A percentile compares a stretch with the other conserved stretches of the same genome.
These are phyloP conservation scores for Sinapis alba DNA, from an alignment of 441 rosid species.

Conservation along the genomic window DNA sequence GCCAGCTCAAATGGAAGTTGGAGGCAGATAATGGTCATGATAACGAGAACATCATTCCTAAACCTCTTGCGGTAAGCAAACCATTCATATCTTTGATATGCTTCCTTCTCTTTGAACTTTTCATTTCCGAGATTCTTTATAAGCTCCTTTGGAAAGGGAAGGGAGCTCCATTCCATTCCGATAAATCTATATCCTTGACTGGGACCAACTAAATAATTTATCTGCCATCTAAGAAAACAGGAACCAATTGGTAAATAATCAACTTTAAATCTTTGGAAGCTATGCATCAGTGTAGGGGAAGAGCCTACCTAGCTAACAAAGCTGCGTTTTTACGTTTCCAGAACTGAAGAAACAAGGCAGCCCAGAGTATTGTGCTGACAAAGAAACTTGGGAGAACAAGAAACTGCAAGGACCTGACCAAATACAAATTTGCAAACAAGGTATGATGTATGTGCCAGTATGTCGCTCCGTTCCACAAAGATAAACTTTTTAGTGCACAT, in stretches of 20 bases:
- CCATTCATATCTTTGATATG: constrained; percentile 90
- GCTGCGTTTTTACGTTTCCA: constrained; percentile 95
- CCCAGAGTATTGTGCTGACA: constrained; percentile 72
- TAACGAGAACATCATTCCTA: constrained; percentile 72
- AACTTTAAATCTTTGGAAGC: neutral
- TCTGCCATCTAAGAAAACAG: constrained; percentile 69
- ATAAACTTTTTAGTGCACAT: too few relatives aligned
- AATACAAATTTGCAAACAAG: constrained; percentile 24
- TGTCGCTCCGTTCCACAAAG: too few relatives aligned
- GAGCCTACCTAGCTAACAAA: constrained; percentile 64
- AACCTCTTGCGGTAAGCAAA: constrained; percentile 70
- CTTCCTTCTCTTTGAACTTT: constrained; percentile 62
- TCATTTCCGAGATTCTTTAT: constrained; percentile 50
- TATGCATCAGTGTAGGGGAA: neutral
- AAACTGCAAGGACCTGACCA: constrained; percentile 69
- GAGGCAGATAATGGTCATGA: constrained; percentile 82
- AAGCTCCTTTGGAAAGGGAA: constrained; percentile 55
- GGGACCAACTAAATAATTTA: constrained; percentile 59
- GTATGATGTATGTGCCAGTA: constrained; percentile 22
- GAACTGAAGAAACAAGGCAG: constrained; percentile 87
- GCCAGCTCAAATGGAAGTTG: constrained; percentile 96
- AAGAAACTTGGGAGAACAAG: constrained; percentile 80
- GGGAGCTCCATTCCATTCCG: constrained; percentile 62
- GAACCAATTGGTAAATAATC: constrained; percentile 18
- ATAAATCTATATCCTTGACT: constrained; percentile 60